Evolutionary conservation across 192 early-diverging fungal species (phyloP).

Genomic region (Chytriomyces sp.): DNA sequence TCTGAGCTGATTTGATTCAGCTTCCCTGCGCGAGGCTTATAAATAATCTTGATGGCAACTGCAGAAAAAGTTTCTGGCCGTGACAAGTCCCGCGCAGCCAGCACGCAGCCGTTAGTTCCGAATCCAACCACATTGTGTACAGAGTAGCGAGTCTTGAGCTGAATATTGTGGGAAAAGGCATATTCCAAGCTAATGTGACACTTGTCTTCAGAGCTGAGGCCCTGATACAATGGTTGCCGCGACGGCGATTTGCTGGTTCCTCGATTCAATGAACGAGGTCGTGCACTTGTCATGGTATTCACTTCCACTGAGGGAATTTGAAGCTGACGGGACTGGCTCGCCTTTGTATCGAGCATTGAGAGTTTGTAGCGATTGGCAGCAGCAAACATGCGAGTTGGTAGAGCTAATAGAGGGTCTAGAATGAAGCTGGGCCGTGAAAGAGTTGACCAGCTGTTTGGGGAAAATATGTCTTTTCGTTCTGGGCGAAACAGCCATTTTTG

Average conservation of each 20-base stretch:
- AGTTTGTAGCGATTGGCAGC: no score
- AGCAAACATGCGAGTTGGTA: no score
- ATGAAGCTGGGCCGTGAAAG: no score
- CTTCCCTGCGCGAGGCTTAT: background rate
- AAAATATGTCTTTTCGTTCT: no score
- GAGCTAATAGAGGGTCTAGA: no score
- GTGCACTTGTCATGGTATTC: background rate
- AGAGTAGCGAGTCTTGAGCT: background rate
- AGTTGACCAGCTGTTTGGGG: no score
- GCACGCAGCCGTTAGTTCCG: constrained; percentile 22
- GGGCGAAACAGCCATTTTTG: no score
- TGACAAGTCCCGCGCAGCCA: background rate
- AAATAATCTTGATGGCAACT: constrained; percentile 27
- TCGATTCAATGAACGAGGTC: background rate
- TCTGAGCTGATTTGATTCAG: background rate
- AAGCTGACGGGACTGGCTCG: background rate
- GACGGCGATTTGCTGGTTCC: background rate
- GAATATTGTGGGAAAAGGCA: background rate
- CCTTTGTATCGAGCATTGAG: background rate
- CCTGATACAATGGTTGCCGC: constrained; percentile 6
- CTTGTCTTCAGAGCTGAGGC: constrained; percentile 3
- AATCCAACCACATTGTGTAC: constrained; percentile 8
- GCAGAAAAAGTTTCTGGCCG: background rate
- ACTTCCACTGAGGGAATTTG: background rate
- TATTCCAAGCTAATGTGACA: background rate